These are phyloP conservation scores for Oryza glaberrima DNA, from an alignment of 176 grass and related monocot genomes.

Conservation along the genomic window DNA sequence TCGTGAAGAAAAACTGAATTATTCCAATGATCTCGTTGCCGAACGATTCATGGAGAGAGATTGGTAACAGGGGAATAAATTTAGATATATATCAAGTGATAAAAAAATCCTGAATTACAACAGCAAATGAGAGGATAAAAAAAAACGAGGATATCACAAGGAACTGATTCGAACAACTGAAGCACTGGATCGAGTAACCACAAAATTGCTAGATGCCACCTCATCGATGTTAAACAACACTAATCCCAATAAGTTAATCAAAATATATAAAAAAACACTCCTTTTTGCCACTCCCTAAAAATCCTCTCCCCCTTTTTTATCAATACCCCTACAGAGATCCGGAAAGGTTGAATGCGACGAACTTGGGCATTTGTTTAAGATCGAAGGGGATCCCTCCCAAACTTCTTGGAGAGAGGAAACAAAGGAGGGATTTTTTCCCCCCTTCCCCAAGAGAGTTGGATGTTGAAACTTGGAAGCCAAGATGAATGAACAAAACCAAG, in stretches of 20 bases:
- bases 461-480: not conserved
- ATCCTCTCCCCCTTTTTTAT: not conserved
- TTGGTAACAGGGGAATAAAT: not conserved
- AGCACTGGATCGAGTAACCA: not conserved
- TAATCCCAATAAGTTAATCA: not conserved
- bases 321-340: not conserved
- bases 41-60: too few relatives aligned
- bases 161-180: not conserved
- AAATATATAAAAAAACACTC: not conserved
- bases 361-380: not conserved
- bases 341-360: not conserved
- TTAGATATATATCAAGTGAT: too few relatives aligned
- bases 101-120: too few relatives aligned
- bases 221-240: not conserved
- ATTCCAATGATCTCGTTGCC: slow-evolving; percentile 3
- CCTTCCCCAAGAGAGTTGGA: not conserved
- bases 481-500: not conserved
- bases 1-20: not conserved
- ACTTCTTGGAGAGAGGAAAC: not conserved
- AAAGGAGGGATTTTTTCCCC: not conserved
- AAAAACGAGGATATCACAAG: too few relatives aligned
- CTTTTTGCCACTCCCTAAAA: not conserved
- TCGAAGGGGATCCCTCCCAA: not conserved
- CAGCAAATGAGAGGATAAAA: too few relatives aligned
- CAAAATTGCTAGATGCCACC: too few relatives aligned